phyloP scores from a whole-genome alignment of 805 yeast genomes.

The Torulaspora microellipsoides region DNA sequence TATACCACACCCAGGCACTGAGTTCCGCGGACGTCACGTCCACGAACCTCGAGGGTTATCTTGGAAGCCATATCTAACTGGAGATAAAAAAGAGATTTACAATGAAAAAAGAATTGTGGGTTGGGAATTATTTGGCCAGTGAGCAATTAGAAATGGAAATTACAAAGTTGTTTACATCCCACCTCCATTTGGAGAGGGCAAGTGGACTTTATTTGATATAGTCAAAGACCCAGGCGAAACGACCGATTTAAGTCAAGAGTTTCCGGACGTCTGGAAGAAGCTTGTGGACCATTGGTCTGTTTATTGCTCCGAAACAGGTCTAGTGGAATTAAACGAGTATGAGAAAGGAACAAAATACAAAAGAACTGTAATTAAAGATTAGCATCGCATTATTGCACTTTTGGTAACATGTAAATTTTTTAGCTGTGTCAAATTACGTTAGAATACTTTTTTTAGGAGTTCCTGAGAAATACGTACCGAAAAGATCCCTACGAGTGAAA shows the following conservation, averaged over 20 bases:
- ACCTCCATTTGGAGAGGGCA: constrained; percentile 44
- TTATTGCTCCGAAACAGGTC: constrained; percentile 49
- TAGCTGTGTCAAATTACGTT: too few species aligned
- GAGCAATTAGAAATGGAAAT: constrained; percentile 48
- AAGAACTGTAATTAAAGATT: too few species aligned
- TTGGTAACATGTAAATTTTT: too few species aligned
- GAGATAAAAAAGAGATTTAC: constrained; percentile 34
- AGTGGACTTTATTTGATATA: constrained; percentile 47
- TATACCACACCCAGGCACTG: too few species aligned
- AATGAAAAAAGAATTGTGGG: constrained; percentile 45
- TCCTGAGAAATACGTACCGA: too few species aligned
- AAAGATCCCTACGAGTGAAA: too few species aligned
- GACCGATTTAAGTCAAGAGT: constrained; percentile 37
- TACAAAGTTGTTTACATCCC: constrained; percentile 49
- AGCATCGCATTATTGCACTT: too few species aligned
- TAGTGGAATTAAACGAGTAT: constrained; percentile 27
- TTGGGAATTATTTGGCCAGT: constrained; percentile 57
- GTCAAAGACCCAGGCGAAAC: constrained; percentile 49
- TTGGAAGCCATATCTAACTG: constrained; percentile 28
- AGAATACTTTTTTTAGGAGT: too few species aligned
- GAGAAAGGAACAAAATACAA: too few species aligned
- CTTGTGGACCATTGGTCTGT: constrained; percentile 46
- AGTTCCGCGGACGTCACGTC: too few species aligned
- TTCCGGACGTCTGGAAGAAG: constrained; percentile 39
- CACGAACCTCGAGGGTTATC: too few species aligned